Base-by-base conservation (phyloP, 257 asterid genomes). In the Lithospermum erythrorhizon region DNA sequence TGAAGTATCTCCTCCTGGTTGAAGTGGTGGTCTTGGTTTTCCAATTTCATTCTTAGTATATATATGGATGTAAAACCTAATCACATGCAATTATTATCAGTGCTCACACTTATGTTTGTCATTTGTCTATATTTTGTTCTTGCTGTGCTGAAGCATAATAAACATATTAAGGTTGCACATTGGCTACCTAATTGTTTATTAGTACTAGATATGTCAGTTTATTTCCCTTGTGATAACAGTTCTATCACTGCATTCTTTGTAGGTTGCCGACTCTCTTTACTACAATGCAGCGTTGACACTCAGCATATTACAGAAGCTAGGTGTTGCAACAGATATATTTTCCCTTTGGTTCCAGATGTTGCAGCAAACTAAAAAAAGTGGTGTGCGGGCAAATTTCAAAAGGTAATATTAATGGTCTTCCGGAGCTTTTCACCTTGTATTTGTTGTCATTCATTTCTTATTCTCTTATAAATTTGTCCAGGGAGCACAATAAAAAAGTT, bases 331-430 rank as follows among this genome's bases (percentile, higher is more conserved):
- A n/a, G 94, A 93, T 68, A 81, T 93, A 62, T 93, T 93, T 76
- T 81, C 68, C 80, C 95, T 89, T 62, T 93, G 98, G 98, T 93
- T 93, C 79, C 94, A 86, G 66, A 81, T 93, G 97, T 71, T 93
- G 75, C 94, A 83, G 60, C 91, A 93, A 75, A 89, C 90, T 30
- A 89, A 82, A 73, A 86, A 79, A 70, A 86, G 86, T 70, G 98
- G 98, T 52, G 79, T 30, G 1, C 91, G 83, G 10, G 82, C 79
- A 21, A 82, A 93, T 75, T 93, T 93, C 69, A 93, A 84, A 72
- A 86, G 95, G 98, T 89, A 63, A 18, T 23, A 56, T 8, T 6
- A 23, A n/a, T 56, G 11, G 30, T 1, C 19, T 56, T 11, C 68
- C 21, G 55, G 11, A 15, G n/a, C 24, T 41, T 27, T 41, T 17